Base-by-base conservation (phyloP, 495 filamentous ascomycete genomes). In the Thozetella sp. region DNA sequence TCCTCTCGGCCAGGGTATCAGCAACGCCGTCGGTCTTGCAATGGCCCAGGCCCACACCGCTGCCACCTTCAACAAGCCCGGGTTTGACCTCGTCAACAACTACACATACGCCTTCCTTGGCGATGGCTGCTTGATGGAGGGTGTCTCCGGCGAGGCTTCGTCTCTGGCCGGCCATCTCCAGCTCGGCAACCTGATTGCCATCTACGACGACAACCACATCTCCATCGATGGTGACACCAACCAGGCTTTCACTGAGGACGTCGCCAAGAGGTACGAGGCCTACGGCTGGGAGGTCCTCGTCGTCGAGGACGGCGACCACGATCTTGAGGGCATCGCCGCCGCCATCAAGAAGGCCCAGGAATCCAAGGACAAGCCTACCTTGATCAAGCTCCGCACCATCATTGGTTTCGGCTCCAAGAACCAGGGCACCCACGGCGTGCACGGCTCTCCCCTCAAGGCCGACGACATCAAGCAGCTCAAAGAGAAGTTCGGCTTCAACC, bases 201-300 rank as follows among this genome's bases (percentile, higher is more conserved):
- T 99, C 77, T 99, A 95, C 75, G 95, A 99, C 71, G 95, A 99
- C 83, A 99, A 99, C 84, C 90, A 95, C 71, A 99, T 99, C 74
- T 96, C 64, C 70, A 83, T 79, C 67, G 95, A 99, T 70, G 95
- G 95, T 76, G 88, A 96, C 81, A 99, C 92, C 76, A 92, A 92
- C 80, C 87, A 84, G 67, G 89, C 95, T 54, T 99, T 99, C 83
- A 99, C 95, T 50, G 95, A 99, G 78, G 96, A 99, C 64, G 95
- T 99, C 62, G 71, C 88, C 70, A 93, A 95, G 87, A 87, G 95
- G 65, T 98, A 97, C 77, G 92, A 98, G 81, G 75, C 96, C 51
- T 99, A 99, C 75, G 95, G 95, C 80, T 99, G 96, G 96, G 95
- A 99, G 76, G 85, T 83, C 48, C 82, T 91, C 72, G 83, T 85